A percentile compares a stretch with the other conserved stretches of the same genome.
phyloP scores from a whole-genome alignment of 306 rosid species.

The Pyrus bretschneideri region DNA sequence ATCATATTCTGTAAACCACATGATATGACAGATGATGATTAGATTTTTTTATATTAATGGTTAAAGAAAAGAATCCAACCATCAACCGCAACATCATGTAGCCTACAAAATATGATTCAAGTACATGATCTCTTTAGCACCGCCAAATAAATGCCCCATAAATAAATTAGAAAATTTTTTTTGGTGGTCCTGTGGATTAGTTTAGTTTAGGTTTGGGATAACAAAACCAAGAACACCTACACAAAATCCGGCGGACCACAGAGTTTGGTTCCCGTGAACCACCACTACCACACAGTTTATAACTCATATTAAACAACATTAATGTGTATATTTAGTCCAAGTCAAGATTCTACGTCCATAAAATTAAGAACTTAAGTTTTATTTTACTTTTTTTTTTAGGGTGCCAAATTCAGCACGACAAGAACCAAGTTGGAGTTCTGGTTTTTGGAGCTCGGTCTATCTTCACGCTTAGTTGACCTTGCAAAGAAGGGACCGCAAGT shows the following conservation, averaged over 20 bases:
- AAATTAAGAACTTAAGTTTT: background rate
- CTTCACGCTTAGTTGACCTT: constrained; percentile 22
- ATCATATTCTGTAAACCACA: no score
- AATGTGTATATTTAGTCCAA: background rate
- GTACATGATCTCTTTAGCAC: no score
- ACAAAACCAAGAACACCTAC: constrained; percentile 8
- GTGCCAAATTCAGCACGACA: background rate
- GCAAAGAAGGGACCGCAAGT: constrained; percentile 8
- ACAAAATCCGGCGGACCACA: constrained; percentile 10
- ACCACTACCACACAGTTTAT: constrained; percentile 1
- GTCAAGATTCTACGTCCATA: constrained; percentile 21
- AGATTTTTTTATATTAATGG: no score
- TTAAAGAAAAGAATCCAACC: no score
- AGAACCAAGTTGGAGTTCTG: background rate
- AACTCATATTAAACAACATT: background rate
- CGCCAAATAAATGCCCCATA: no score
- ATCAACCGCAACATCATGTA: no score
- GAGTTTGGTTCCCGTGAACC: constrained; percentile 15
- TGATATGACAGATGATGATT: no score
- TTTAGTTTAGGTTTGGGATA: background rate
- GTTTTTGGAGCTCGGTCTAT: background rate
- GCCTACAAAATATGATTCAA: no score
- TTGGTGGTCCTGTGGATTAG: background rate
- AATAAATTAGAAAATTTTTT: background rate
- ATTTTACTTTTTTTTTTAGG: background rate